Evolutionary conservation across 1,284 basidiomycete species (phyloP).

Genomic region (Sporisorium scitamineum): DNA sequence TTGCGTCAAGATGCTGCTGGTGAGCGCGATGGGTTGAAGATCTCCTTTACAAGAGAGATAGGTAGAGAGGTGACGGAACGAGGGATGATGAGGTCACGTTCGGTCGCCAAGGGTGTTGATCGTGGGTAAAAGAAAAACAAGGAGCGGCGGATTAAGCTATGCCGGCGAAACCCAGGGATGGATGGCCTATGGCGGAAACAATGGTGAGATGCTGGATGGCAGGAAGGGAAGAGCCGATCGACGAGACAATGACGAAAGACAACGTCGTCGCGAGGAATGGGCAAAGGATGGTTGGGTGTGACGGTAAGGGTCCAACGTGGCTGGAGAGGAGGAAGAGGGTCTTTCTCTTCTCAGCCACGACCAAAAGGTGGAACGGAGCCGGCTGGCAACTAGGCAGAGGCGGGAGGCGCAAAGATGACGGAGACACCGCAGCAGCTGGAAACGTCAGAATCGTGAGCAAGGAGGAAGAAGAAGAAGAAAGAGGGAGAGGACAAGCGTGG

Average conservation of each 20-base stretch:
- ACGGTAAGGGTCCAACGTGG: slow-evolving; percentile 36
- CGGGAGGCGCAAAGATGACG: slow-evolving; percentile 6
- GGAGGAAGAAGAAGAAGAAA: background rate
- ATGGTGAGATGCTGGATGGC: background rate
- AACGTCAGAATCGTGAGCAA: no score
- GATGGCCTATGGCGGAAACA: background rate
- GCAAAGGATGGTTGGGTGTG: background rate
- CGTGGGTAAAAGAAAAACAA: background rate
- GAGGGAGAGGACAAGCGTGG: background rate
- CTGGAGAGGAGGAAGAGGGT: slow-evolving; percentile 15
- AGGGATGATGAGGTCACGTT: slow-evolving; percentile 12
- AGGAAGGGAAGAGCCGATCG: background rate
- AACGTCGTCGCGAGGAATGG: slow-evolving; percentile 5
- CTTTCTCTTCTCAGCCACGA: slow-evolving; percentile 22
- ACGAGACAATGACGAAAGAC: slow-evolving; percentile 39
- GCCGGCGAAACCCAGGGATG: slow-evolving; percentile 1
- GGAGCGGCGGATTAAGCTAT: slow-evolving; percentile 2
- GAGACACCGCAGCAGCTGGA: slow-evolving; percentile 1
- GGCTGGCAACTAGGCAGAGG: background rate
- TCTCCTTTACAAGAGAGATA: slow-evolving; percentile 1
- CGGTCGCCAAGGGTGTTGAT: slow-evolving; percentile 1
- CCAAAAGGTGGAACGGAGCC: background rate
- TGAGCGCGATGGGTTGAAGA: slow-evolving; percentile 1
- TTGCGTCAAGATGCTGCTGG: background rate
- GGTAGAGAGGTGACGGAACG: background rate